Percentiles rank a stretch among this genome's conserved stretches.
phyloP scores from a whole-genome alignment of 129 eudicot genomes.

The Flaveria sonorensis region DNA sequence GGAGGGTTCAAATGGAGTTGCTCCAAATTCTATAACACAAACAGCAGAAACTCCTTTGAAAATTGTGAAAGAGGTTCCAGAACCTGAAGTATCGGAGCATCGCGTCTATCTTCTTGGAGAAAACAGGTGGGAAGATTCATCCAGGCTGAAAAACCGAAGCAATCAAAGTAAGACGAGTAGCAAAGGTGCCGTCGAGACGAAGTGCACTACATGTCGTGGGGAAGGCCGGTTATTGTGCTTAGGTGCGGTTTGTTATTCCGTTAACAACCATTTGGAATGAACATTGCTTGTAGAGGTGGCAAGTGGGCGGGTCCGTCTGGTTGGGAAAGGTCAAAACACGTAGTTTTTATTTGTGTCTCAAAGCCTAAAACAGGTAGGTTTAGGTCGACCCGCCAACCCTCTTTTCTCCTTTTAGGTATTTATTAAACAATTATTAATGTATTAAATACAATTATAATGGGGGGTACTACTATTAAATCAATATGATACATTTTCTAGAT shows the following conservation, averaged over 20 bases:
- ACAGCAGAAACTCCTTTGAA: conserved; percentile 43
- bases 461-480: background rate
- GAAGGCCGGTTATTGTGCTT: conserved; percentile 79
- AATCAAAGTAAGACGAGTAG: conserved; percentile 23
- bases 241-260: conserved; percentile 47
- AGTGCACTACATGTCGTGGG: conserved; percentile 77
- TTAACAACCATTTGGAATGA: background rate
- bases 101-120: conserved; percentile 96
- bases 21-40: conserved; percentile 31
- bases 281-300: background rate
- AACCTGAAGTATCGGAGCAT: conserved; percentile 34
- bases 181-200: conserved; percentile 37
- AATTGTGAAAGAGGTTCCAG: conserved; percentile 46
- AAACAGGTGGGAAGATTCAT: conserved; percentile 93
- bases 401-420: background rate
- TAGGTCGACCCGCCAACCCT: background rate
- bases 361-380: background rate
- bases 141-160: conserved; percentile 53
- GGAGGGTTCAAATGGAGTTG: conserved; percentile 68
- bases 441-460: background rate
- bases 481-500: background rate
- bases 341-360: background rate
- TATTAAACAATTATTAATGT: background rate
- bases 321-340: background rate
- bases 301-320: background rate